These are phyloP conservation scores for Kazachstania sp. DNA, from an alignment of 1,139 yeast genomes.

Conservation along the genomic window DNA sequence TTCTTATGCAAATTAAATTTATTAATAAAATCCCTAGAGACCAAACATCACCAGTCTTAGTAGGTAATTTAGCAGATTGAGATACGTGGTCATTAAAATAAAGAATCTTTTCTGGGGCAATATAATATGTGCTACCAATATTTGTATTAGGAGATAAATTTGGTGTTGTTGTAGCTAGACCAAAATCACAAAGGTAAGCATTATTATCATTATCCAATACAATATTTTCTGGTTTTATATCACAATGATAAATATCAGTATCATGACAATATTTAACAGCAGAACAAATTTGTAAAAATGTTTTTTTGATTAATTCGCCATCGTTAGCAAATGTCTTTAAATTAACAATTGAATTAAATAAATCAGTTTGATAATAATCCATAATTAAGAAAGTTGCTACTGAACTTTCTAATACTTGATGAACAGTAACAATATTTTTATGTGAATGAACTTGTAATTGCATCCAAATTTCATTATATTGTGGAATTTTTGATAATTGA, in stretches of 20 bases:
- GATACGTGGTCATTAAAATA: conserved; percentile 13
- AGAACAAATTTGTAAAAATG: conserved; percentile 67
- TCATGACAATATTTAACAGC: conserved; percentile 65
- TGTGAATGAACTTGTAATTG: conserved; percentile 71
- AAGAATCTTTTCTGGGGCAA: conserved; percentile 83
- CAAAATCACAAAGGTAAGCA: conserved; percentile 73
- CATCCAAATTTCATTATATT: conserved; percentile 54
- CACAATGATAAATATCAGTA: conserved; percentile 72
- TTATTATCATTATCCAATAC: conserved; percentile 54
- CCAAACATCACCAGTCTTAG: conserved; percentile 76
- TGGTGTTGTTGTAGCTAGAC: conserved; percentile 59
- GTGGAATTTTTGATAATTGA: conserved; percentile 22
- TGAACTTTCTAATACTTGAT: conserved; percentile 55
- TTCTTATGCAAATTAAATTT: conserved; percentile 73
- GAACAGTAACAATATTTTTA: conserved; percentile 67
- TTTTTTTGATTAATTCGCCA: conserved; percentile 48
- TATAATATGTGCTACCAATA: conserved; percentile 81
- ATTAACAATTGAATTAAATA: conserved; percentile 73
- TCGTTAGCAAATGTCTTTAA: conserved; percentile 34
- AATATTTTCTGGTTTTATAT: conserved; percentile 84
- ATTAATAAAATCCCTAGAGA: conserved; percentile 74
- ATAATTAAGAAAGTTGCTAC: conserved; percentile 58
- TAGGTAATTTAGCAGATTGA: conserved; percentile 4
- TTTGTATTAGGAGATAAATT: conserved; percentile 64
- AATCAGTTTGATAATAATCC: conserved; percentile 78